phyloP scores from a whole-genome alignment of 129 eudicot species.

The Silybum marianum region DNA sequence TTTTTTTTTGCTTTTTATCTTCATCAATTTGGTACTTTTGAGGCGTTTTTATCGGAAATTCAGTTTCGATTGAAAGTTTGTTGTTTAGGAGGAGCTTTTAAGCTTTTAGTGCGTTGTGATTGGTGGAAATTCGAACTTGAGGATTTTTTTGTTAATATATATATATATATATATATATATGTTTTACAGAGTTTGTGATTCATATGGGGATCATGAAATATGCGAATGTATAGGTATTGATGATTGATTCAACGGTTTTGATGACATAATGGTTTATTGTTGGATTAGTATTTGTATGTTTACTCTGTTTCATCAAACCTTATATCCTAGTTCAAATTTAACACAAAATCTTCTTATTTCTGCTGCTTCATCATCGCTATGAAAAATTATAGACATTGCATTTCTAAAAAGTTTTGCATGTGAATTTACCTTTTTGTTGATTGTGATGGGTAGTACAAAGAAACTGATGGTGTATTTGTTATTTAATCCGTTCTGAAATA shows the following conservation, averaged over 20 bases:
- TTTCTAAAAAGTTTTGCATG: background rate
- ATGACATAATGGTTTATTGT: background rate
- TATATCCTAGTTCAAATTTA: background rate
- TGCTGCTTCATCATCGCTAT: background rate
- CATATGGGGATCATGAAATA: background rate
- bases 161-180: background rate
- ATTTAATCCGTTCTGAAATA: background rate
- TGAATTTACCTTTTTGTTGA: background rate
- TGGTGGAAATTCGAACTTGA: background rate
- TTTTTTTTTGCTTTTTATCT: background rate
- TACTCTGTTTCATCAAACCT: background rate
- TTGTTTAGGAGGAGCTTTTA: background rate
- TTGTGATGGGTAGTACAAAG: background rate
- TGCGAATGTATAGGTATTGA: background rate
- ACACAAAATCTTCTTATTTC: background rate
- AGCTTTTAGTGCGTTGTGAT: background rate
- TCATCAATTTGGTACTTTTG: background rate
- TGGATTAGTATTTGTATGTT: background rate
- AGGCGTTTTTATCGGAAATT: background rate
- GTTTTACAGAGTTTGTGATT: conserved; percentile 1
- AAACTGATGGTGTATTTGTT: background rate
- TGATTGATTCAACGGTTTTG: background rate
- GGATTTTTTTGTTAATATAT: background rate
- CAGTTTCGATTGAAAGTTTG: background rate
- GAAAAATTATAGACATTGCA: background rate